These are phyloP conservation scores for Hortiboletus campestris DNA, from an alignment of 768 basidiomycete species.

Conservation along the genomic window DNA sequence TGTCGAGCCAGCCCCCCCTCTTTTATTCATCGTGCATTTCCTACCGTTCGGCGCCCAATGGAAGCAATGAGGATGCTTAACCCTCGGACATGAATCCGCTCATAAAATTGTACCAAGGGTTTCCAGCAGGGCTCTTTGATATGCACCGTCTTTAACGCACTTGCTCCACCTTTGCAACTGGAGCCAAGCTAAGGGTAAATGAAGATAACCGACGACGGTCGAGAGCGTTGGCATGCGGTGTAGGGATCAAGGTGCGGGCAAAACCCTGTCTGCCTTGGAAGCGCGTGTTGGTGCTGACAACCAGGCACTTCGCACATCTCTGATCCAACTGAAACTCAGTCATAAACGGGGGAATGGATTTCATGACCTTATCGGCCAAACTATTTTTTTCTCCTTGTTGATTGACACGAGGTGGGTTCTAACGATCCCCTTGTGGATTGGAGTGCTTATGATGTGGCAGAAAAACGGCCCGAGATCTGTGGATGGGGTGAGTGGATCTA, in stretches of 20 bases:
- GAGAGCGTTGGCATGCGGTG: not conserved
- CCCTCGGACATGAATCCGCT: not conserved
- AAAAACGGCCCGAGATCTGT: conserved; percentile 4
- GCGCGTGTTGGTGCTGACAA: conserved; percentile 8
- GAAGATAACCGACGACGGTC: not conserved
- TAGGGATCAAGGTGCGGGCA: not conserved
- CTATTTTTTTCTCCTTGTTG: not conserved
- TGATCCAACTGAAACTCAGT: not conserved
- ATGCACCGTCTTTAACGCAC: not conserved
- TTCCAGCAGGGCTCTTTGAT: not conserved
- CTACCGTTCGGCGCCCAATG: not conserved
- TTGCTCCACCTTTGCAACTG: not conserved
- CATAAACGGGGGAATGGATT: not conserved
- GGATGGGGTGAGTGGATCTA: not conserved
- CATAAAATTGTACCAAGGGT: not conserved
- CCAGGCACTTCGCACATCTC: not conserved
- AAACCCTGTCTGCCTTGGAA: not conserved
- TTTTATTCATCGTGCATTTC: not conserved
- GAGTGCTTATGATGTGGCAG: not conserved
- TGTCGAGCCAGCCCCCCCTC: not conserved
- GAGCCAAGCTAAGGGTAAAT: not conserved
- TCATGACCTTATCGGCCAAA: conserved; percentile 3
- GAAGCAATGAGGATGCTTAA: not conserved
- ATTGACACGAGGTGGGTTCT: conserved; percentile 5
- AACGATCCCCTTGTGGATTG: not conserved